A percentile compares a stretch with the other conserved stretches of the same genome.
Evolutionary conservation across 306 rosid genomes (phyloP).

Genomic region (Abrus precatorius): DNA sequence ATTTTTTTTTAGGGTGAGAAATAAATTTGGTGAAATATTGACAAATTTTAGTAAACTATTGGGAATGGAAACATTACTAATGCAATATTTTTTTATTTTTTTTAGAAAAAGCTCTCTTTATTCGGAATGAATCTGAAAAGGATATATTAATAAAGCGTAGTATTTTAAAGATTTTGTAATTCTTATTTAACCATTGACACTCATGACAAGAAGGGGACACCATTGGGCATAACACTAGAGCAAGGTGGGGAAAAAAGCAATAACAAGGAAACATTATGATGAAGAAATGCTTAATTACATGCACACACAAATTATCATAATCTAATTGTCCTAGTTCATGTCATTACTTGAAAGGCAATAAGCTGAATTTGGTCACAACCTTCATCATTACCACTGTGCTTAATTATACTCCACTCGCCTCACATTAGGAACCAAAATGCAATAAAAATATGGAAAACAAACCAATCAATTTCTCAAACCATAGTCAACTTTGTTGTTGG

Average conservation of each 20-base stretch:
- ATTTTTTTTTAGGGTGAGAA: neutral
- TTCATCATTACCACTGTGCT: slow-evolving; percentile 23
- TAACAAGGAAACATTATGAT: slow-evolving; percentile 22
- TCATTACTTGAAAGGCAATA: slow-evolving; percentile 21
- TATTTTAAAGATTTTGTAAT: neutral
- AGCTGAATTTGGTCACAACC: slow-evolving; percentile 39
- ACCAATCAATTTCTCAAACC: neutral
- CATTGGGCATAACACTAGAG: neutral
- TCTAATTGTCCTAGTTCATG: neutral
- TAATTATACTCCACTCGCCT: slow-evolving; percentile 19
- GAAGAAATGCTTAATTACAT: neutral
- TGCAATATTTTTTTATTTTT: neutral
- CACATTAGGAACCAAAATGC: neutral
- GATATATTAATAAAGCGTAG: neutral
- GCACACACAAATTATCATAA: slow-evolving; percentile 25
- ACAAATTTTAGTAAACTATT: neutral
- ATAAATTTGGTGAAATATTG: neutral
- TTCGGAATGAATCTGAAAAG: neutral
- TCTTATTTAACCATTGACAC: neutral
- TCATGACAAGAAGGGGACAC: slow-evolving; percentile 2
- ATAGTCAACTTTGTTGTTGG: neutral
- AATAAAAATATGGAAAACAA: neutral
- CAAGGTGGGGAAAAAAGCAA: neutral
- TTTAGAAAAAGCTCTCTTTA: neutral
- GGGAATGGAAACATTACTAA: neutral